Percentiles rank a stretch among this genome's conserved stretches.
Evolutionary conservation across 768 basidiomycete genomes (phyloP).

Genomic region (Leccinum arenicola): DNA sequence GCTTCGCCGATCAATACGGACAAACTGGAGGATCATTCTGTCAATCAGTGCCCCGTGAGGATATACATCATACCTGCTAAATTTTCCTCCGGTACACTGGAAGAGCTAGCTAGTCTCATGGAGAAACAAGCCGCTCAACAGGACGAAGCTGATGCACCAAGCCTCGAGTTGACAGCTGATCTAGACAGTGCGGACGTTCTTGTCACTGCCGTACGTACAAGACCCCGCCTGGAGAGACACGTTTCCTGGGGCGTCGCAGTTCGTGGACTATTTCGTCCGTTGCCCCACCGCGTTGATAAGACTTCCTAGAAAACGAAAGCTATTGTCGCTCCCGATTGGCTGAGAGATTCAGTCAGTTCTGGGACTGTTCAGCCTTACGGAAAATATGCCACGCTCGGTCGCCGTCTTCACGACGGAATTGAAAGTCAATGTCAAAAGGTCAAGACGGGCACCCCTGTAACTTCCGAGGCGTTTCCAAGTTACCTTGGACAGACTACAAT

Average conservation of each 20-base stretch:
- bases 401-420: conserved; percentile 45
- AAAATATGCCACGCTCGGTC: conserved; percentile 54
- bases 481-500: background rate
- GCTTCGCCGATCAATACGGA: conserved; percentile 6
- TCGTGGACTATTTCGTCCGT: conserved; percentile 27
- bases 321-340: conserved; percentile 72
- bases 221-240: conserved; percentile 67
- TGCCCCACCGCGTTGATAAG: background rate
- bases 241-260: conserved; percentile 64
- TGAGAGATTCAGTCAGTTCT: conserved; percentile 52
- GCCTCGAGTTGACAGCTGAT: conserved; percentile 38
- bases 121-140: conserved; percentile 9
- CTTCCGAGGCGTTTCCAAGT: background rate
- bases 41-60: conserved; percentile 11
- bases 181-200: conserved; percentile 58
- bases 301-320: conserved; percentile 55
- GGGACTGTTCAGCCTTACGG: conserved; percentile 47
- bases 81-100: conserved; percentile 20
- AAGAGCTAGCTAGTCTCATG: conserved; percentile 25
- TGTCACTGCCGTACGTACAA: conserved; percentile 64
- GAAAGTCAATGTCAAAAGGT: conserved; percentile 41
- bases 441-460: background rate
- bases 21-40: background rate
- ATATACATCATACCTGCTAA: conserved; percentile 35
- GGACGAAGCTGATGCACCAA: background rate